These are phyloP conservation scores for Aspergillus clavatus DNA, from an alignment of 2,329 filamentous ascomycete genomes.

Conservation along the genomic window DNA sequence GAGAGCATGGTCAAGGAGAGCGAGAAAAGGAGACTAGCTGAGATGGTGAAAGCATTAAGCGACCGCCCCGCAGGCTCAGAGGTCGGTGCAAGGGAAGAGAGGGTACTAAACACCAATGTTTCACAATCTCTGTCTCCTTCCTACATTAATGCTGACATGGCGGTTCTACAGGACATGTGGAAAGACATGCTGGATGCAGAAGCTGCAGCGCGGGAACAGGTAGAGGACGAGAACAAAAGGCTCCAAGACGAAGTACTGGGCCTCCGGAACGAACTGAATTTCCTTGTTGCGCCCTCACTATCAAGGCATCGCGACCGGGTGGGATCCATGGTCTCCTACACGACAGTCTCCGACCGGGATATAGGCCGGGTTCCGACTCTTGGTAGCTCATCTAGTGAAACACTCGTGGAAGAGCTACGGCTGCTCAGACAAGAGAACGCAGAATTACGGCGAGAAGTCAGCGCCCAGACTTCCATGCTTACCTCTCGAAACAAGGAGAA, in stretches of 20 bases:
- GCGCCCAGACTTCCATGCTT: conserved; percentile 94
- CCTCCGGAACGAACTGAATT: conserved; percentile 47
- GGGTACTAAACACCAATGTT: conserved; percentile 31
- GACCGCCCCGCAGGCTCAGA: conserved; percentile 49
- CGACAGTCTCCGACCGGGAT: conserved; percentile 33
- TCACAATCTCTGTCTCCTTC: conserved; percentile 1
- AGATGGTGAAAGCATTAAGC: conserved; percentile 66
- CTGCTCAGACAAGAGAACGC: conserved; percentile 88
- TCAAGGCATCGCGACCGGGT: conserved; percentile 32
- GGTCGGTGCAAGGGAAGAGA: conserved; percentile 46
- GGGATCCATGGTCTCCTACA: conserved; percentile 37
- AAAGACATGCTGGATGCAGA: conserved; percentile 93
- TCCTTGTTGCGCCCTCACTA: conserved; percentile 24
- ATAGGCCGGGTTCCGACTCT: conserved; percentile 40
- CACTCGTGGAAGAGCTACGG: conserved; percentile 76
- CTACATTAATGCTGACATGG: conserved; percentile 11
- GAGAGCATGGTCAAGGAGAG: conserved; percentile 75
- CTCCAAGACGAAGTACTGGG: conserved; percentile 80
- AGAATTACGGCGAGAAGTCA: conserved; percentile 83
- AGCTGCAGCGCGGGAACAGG: conserved; percentile 79
- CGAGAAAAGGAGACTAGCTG: conserved; percentile 80
- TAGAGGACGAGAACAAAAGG: conserved; percentile 80
- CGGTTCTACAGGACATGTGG: conserved; percentile 67
- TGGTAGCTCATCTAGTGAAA: conserved; percentile 58
- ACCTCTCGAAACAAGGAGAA: conserved; percentile 94